phyloP scores from a whole-genome alignment of 78 protist genomes.

The Goniomonas avonlea region DNA sequence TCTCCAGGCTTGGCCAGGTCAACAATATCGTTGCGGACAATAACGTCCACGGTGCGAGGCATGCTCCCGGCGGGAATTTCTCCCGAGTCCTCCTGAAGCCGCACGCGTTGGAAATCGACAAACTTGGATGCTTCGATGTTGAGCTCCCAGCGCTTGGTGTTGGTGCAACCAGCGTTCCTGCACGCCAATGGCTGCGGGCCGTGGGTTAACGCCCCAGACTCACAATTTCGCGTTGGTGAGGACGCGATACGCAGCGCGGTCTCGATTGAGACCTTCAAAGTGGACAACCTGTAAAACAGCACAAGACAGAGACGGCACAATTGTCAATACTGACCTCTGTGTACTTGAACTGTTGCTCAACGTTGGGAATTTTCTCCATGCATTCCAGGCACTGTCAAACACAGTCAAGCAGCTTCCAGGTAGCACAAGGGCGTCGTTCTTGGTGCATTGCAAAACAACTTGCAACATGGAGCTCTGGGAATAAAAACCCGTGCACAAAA shows the following conservation, averaged over 20 bases:
- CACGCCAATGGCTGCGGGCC: conserved; percentile 19
- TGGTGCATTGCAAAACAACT: too few relatives aligned
- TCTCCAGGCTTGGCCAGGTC: conserved; percentile 96
- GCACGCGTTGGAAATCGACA: conserved; percentile 90
- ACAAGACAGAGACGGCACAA: neutral
- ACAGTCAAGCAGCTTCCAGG: neutral
- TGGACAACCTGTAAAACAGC: neutral
- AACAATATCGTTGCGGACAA: conserved; percentile 43
- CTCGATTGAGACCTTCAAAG: neutral
- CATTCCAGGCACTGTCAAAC: neutral
- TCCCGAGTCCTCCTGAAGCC: conserved; percentile 71
- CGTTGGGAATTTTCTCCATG: neutral
- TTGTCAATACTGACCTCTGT: conserved; percentile 55
- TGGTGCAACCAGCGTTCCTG: conserved; percentile 49
- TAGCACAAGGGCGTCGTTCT: too few relatives aligned
- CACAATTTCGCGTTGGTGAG: too few relatives aligned
- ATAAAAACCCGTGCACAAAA: neutral
- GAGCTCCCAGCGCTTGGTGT: conserved; percentile 41
- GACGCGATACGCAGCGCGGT: neutral
- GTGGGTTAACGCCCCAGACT: too few relatives aligned
- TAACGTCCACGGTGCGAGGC: conserved; percentile 77
- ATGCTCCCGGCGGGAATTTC: conserved; percentile 78
- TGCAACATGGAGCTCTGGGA: too few relatives aligned
- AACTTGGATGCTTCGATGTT: conserved; percentile 57
- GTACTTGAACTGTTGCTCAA: conserved; percentile 92